These are phyloP conservation scores for Punica granatum DNA, from an alignment of 345 rosid species.

Conservation along the genomic window DNA sequence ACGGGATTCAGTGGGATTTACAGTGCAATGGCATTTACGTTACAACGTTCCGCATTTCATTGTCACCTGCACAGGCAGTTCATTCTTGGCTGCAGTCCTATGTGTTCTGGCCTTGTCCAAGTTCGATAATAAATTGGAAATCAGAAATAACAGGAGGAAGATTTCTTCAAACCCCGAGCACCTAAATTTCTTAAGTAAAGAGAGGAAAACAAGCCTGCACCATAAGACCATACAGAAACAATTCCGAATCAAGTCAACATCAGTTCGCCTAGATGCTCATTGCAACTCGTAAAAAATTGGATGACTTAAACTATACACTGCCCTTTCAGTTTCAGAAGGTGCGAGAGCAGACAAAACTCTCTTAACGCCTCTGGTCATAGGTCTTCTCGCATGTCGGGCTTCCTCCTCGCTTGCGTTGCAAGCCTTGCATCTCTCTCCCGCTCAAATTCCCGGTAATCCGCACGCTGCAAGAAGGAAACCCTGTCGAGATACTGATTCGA, in stretches of 20 bases:
- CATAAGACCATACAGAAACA: no score
- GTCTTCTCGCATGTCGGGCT: constrained; percentile 49
- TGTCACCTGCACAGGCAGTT: neutral
- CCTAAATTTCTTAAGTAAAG: no score
- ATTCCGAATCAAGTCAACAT: no score
- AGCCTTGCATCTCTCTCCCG: constrained; percentile 93
- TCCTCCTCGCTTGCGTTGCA: constrained; percentile 62
- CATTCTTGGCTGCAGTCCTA: neutral
- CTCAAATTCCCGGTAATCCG: constrained; percentile 85
- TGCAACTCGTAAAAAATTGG: neutral
- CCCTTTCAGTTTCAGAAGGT: no score
- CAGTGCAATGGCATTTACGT: neutral
- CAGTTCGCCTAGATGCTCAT: neutral
- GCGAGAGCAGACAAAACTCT: neutral
- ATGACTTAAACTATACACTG: no score
- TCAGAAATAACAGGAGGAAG: neutral
- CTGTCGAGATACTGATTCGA: constrained; percentile 81
- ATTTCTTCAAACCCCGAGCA: no score
- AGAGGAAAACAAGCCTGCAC: no score
- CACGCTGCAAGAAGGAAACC: constrained; percentile 73
- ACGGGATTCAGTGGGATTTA: neutral
- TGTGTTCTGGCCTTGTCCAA: neutral
- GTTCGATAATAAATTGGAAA: neutral
- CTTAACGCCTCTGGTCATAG: constrained; percentile 18
- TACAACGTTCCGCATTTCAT: no score